phyloP scores from a whole-genome alignment of 106 monocot species.

The Gastrodia elata region DNA sequence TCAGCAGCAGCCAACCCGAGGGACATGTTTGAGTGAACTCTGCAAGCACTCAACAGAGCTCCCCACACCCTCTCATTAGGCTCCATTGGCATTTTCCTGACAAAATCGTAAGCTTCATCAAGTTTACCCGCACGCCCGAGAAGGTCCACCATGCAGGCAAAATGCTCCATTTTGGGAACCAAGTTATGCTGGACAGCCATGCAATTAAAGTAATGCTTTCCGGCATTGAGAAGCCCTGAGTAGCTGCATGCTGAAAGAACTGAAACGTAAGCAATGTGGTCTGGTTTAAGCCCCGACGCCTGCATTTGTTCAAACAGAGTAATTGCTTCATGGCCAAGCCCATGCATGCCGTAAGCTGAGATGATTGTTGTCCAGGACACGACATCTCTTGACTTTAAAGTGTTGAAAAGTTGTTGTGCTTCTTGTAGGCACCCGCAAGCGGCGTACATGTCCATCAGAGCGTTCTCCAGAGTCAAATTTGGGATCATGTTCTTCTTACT shows the following conservation, averaged over 20 bases:
- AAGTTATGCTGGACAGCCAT: conserved; percentile 45
- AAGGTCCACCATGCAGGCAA: conserved; percentile 82
- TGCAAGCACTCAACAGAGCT: conserved; percentile 55
- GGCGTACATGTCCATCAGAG: conserved; percentile 81
- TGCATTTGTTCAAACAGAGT: conserved; percentile 66
- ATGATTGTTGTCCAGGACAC: conserved; percentile 81
- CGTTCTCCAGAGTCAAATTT: conserved; percentile 71
- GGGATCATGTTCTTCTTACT: conserved; percentile 39
- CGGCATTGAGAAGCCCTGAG: conserved; percentile 46
- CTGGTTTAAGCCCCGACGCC: conserved; percentile 45
- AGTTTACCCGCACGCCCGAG: conserved; percentile 55
- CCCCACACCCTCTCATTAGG: conserved; percentile 82
- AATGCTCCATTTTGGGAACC: conserved; percentile 61
- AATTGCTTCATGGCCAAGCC: conserved; percentile 46
- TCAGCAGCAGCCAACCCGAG: conserved; percentile 68
- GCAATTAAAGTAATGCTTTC: conserved; percentile 39
- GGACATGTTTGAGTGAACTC: conserved; percentile 48
- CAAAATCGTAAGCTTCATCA: conserved; percentile 55
- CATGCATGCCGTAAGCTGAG: conserved; percentile 81
- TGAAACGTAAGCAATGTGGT: conserved; percentile 67
- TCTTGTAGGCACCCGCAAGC: conserved; percentile 57
- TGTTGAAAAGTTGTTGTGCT: conserved; percentile 59
- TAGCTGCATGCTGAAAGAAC: conserved; percentile 79
- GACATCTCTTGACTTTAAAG: conserved; percentile 51
- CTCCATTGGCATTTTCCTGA: conserved; percentile 41